Evolutionary conservation across 768 basidiomycete species (phyloP).

Genomic region (Mycena galericulata): DNA sequence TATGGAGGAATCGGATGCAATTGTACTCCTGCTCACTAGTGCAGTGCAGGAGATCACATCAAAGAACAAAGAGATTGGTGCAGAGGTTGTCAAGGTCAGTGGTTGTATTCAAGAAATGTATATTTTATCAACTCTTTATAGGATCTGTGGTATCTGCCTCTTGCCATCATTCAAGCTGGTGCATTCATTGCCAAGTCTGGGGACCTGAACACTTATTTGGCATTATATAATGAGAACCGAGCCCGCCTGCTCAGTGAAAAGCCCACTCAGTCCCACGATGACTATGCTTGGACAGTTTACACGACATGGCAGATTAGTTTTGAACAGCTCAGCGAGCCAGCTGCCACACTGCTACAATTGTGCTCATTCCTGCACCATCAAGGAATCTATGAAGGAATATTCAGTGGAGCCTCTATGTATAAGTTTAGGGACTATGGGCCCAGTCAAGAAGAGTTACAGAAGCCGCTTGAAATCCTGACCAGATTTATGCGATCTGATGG

Average conservation of each 20-base stretch:
- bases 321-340: neutral
- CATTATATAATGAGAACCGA: neutral
- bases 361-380: neutral
- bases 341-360: neutral
- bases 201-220: constrained; percentile 2
- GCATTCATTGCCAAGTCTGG: constrained; percentile 11
- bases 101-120: no score
- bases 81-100: constrained; percentile 21
- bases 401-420: neutral
- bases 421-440: neutral
- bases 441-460: neutral
- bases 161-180: constrained; percentile 22
- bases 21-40: neutral
- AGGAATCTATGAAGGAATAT: neutral
- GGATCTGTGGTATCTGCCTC: constrained; percentile 10
- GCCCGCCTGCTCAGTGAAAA: neutral
- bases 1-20: constrained; percentile 10
- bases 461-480: neutral
- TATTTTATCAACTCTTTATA: no score
- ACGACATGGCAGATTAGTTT: constrained; percentile 26
- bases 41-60: neutral
- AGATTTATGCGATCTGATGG: neutral
- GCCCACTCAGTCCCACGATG: constrained; percentile 12
- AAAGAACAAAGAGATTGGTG: neutral
- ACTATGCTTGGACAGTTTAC: constrained; percentile 21